Conservation (phyloP, 257 asterid species). For the Salvia rosmarinus region DNA sequence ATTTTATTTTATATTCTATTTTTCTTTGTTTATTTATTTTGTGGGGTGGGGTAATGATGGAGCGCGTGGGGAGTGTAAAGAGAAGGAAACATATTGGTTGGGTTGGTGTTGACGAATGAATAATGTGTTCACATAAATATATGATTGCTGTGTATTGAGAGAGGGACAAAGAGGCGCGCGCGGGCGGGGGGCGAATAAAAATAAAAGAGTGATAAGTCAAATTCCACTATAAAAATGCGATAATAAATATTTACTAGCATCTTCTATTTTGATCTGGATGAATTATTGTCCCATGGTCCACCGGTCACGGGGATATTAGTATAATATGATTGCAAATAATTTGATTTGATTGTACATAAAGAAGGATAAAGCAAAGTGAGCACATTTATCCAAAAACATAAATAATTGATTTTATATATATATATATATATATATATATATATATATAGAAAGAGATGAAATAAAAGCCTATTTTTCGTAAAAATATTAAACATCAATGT, state of each 20-base stretch:
- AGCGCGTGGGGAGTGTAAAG: constrained; percentile 33
- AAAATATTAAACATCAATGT: too few species aligned
- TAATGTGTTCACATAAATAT: constrained; percentile 21
- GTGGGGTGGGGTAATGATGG: constrained; percentile 35
- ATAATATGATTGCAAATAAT: background rate
- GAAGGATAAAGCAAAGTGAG: background rate
- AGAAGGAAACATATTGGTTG: constrained; percentile 40
- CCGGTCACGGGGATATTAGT: too few species aligned
- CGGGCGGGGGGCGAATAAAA: too few species aligned
- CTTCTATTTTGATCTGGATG: background rate
- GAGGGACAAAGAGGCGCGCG: background rate
- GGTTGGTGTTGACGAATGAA: constrained; percentile 53
- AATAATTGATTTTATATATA: too few species aligned
- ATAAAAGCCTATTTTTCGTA: too few species aligned
- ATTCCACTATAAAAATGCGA: too few species aligned
- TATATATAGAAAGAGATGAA: too few species aligned
- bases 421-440: too few species aligned
- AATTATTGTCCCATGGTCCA: constrained; percentile 24
- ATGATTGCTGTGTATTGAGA: background rate
- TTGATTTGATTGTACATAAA: background rate
- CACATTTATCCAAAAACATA: background rate
- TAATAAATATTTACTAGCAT: background rate
- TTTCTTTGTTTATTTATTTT: background rate
- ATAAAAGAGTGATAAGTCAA: background rate
- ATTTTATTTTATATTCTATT: background rate